Evolutionary conservation across 2,329 filamentous ascomycete species (phyloP), one percentile per base, ranked within the genome.

Genomic region (Alternaria viburni): DNA sequence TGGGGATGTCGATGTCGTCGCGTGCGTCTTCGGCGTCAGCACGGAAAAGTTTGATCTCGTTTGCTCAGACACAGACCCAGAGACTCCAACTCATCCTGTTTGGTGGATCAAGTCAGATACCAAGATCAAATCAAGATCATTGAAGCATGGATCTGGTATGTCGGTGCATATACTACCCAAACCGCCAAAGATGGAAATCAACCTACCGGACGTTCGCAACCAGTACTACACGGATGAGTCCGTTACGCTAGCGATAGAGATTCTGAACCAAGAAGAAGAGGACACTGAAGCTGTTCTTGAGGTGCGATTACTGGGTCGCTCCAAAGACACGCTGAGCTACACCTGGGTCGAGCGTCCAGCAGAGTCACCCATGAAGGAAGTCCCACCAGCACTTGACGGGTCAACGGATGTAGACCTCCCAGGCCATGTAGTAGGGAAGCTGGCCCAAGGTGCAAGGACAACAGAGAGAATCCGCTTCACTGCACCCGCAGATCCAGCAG

Each of bases 111-210:
- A 65, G 46, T 69, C 71, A n/a, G 61, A 67, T 8, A 52, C 63
- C 13, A 68, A 65, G 12, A 59, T 76, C 46, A 78, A 71, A 44
- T 59, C 74, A 36, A 71, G 75, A 36, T 74, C 72, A 45, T 47
- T 80, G 19, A 75, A 73, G 46, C 70, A 74, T 26, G 68, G 73
- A 2, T 71, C 71, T 59, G 83, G 84, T 1, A 82, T 87, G 32
- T 82, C 83, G 2, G 87, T 97, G 59, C 90, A 88, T 59, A 89
- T 99, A 23, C 85, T 93, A 57, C 95, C 96, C 1, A 92, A 96
- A 68, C 96, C 95, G 26, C 96, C 96, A 0, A 98, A 97, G 80
- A 89, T 99, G 83, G 89, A 93, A 70, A 88, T 99, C 49, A 86
- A 83, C 25, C 81, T 93, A 10, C 83, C 87, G 3, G 86, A 88